phyloP scores from a whole-genome alignment of 176 grass and related monocot genomes.

The Musa beccarii region DNA sequence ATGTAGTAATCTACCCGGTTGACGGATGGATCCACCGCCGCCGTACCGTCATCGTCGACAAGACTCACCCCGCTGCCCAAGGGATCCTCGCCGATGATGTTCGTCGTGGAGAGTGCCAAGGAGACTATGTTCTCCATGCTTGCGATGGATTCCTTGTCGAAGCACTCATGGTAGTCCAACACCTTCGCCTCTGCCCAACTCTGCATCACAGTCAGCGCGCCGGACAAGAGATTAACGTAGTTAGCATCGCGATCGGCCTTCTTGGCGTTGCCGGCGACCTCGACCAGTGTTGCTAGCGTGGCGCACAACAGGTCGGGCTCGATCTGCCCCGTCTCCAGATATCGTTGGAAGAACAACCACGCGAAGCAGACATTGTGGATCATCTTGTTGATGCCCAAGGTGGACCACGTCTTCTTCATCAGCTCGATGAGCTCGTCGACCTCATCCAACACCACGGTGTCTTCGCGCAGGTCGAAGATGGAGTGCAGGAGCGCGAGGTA shows the following conservation, averaged over 20 bases:
- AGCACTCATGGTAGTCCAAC: constrained; percentile 65
- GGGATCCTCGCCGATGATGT: constrained; percentile 46
- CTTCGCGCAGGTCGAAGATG: constrained; percentile 56
- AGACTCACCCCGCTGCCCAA: constrained; percentile 1
- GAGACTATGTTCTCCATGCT: constrained; percentile 59
- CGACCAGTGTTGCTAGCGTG: constrained; percentile 40
- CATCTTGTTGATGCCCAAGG: constrained; percentile 40
- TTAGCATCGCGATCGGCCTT: constrained; percentile 33
- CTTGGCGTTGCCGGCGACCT: constrained; percentile 53
- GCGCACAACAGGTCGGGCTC: constrained; percentile 58
- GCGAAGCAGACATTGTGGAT: constrained; percentile 72
- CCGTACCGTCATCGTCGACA: constrained; percentile 16
- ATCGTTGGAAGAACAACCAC: constrained; percentile 73
- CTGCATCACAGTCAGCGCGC: constrained; percentile 45
- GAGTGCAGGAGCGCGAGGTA: constrained; percentile 57
- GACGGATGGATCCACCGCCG: constrained; percentile 5
- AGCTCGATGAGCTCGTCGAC: constrained; percentile 88
- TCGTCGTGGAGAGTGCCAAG: constrained; percentile 37
- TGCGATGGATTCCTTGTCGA: constrained; percentile 30
- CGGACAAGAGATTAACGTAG: constrained; percentile 46
- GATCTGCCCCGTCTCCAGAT: constrained; percentile 56
- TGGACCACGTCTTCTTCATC: constrained; percentile 83
- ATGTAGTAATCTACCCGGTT: constrained; percentile 64
- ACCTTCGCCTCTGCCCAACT: constrained; percentile 71
- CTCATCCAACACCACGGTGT: constrained; percentile 70